phyloP scores from a whole-genome alignment of 768 basidiomycete species.

The Hygrocybe punicea region DNA sequence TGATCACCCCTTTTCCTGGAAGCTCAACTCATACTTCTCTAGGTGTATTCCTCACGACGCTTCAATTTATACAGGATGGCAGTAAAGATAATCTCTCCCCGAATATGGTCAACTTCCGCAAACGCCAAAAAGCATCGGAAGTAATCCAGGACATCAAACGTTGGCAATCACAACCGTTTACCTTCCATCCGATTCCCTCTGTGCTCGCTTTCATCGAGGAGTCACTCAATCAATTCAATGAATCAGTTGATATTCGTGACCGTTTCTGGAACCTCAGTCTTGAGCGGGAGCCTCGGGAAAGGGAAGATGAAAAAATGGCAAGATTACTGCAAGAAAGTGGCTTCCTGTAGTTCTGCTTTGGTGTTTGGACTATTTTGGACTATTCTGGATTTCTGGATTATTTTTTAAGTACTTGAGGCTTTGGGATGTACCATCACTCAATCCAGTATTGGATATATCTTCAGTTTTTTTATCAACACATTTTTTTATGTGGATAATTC shows the following conservation, averaged over 20 bases:
- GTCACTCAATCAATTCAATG: conserved; percentile 66
- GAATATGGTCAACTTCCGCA: conserved; percentile 89
- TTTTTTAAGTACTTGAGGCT: background rate
- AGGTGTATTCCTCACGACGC: conserved; percentile 94
- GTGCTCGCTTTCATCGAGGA: conserved; percentile 78
- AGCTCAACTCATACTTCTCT: background rate
- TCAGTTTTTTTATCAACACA: too few relatives aligned
- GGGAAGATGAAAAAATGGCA: conserved; percentile 97
- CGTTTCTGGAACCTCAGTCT: conserved; percentile 83
- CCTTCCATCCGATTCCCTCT: conserved; percentile 63
- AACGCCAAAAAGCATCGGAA: conserved; percentile 93
- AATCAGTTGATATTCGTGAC: conserved; percentile 66
- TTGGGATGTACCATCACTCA: background rate
- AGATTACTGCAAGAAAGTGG: conserved; percentile 84
- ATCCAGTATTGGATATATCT: background rate
- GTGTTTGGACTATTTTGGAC: background rate
- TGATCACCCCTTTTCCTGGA: background rate
- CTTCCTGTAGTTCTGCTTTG: conserved; percentile 52
- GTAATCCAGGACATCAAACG: conserved; percentile 95
- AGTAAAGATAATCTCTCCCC: conserved; percentile 80
- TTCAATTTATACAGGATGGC: conserved; percentile 98
- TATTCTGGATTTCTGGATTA: background rate
- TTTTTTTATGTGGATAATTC: too few relatives aligned
- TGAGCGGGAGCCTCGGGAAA: conserved; percentile 87
- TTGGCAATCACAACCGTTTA: conserved; percentile 90